Evolutionary conservation across 805 yeast genomes (phyloP), one percentile per base, ranked within the genome.

Genomic region (Saccharomycopsis fodiens): DNA sequence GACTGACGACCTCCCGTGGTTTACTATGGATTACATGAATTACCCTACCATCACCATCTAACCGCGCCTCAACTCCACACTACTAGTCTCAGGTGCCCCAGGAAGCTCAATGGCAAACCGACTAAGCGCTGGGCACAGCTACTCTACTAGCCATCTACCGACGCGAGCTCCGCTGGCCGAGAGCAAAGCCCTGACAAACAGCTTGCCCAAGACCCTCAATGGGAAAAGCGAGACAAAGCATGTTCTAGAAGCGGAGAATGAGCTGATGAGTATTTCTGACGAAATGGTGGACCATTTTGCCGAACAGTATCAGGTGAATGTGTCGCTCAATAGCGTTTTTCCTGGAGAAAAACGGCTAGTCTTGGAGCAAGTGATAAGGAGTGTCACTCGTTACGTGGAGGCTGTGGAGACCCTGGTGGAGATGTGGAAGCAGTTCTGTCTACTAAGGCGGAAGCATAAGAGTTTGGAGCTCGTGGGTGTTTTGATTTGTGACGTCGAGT

Each of bases 401-500:
- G 22, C 41, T 10, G 29, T 25, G 17, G 45, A 44, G n/a, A 38
- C 21, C 6, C 32, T 38, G 20, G 15, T 48, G 25, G 37, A 19
- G n/a, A 39, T 31, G 8, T 48, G 36, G 41, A 45, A 35, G 27
- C 16, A 37, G n/a, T 41, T 35, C 31, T 48, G 51, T 41, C 34
- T 48, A 12, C 38, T 45, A 4, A 41, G 48, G 12, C 51, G 45
- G 21, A 44, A 48, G 16, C 51, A 48, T 25, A 42, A 45, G 20
- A 40, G 46, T 8, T 15, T 48, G 8, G 42, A 41, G 17, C 35
- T 35, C 6, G 35, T 45, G 32, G 51, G 47, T 3, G 34, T 48
- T n/a, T 21, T 48, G 30, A 21, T 48, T 3, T 48, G 51, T 29
- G 51, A 48, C 25, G 34, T 48, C 30, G 51, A 48, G 25, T 45